These are phyloP conservation scores for Trichoderma sp. DNA, from an alignment of 2,329 filamentous ascomycete species.

Conservation along the genomic window DNA sequence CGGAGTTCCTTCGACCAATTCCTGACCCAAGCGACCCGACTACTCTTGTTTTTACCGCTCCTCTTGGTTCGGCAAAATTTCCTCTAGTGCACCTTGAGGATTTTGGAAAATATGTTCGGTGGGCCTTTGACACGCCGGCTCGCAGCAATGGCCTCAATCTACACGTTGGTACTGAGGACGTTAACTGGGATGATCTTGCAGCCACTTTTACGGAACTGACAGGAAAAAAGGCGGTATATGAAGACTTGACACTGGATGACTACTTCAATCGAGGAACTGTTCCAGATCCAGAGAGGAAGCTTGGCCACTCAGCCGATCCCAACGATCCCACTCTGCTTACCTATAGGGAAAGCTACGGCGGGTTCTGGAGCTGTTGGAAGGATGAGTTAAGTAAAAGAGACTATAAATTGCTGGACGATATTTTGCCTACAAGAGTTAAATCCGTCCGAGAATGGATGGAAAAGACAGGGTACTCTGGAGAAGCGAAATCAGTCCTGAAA, in stretches of 20 bases:
- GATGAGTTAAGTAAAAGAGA: neutral
- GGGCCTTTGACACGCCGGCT: neutral
- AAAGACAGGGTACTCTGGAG: neutral
- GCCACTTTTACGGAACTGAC: neutral
- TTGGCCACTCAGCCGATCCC: neutral
- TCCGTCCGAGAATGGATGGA: neutral
- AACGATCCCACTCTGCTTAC: neutral
- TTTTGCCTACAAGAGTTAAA: neutral
- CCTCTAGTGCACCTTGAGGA: neutral
- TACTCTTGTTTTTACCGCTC: neutral
- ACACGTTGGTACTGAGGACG: neutral
- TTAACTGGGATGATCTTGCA: neutral
- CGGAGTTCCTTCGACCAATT: neutral
- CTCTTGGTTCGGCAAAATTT: neutral
- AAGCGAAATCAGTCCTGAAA: neutral
- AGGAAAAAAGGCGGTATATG: neutral
- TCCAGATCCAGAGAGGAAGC: neutral
- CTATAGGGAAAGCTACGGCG: neutral
- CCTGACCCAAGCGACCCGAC: neutral
- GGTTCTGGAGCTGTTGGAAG: conserved; percentile 6
- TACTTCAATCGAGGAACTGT: neutral
- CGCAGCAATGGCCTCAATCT: neutral
- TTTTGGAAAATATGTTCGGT: neutral
- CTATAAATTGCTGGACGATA: neutral
- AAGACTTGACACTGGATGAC: neutral